Evolutionary conservation across 805 yeast genomes (phyloP), one percentile per base, ranked within the genome.

Genomic region (Zygotorulaspora chibaensis): DNA sequence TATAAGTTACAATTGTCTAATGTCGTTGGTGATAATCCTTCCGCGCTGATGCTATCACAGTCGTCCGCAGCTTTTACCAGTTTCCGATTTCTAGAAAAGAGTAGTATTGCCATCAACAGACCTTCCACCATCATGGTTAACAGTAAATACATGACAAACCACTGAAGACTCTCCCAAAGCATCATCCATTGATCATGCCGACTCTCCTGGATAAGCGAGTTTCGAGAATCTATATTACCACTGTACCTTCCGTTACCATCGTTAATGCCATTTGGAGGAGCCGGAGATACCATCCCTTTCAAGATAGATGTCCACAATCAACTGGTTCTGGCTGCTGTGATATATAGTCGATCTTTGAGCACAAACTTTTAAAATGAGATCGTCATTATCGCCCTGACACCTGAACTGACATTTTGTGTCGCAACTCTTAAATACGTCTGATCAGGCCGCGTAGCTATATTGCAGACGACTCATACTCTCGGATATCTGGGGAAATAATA

Each of bases 111-210:
- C 17, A 39, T 20, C 25, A 12, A 27, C 18, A 46, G 17, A 17
- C 39, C 42, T 17, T 23, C 25, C 16, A 38, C 2, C 13, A 38
- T 35, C 13, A 42, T 7, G 15, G 30, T 9, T 16, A 41, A 15
- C 15, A 42, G 17, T 17, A 42, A 23, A n/a, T 33, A 39, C 13
- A 46, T 12, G 5, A 20, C 4, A 35, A 42, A 46, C 8, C 37
- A 40, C 28, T 42, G 34, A n/a, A 42, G 23, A 13, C 40, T 36
- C 18, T 38, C 36, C 12, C n/a, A 16, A 11, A 33, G 16, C 36
- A 33, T 10, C 20, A 16, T 16, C 36, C 36, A 33, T 17, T 33
- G 36, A 16, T 33, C 20, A 3, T 33, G 36, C 36, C 20, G 16
- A n/a, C 16, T 17, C 20, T 33, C 36, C 16, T 17, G 6, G 9